These are phyloP conservation scores for Pyrenochaeta sp. DNA, from an alignment of 2,329 filamentous ascomycete species.

Conservation along the genomic window DNA sequence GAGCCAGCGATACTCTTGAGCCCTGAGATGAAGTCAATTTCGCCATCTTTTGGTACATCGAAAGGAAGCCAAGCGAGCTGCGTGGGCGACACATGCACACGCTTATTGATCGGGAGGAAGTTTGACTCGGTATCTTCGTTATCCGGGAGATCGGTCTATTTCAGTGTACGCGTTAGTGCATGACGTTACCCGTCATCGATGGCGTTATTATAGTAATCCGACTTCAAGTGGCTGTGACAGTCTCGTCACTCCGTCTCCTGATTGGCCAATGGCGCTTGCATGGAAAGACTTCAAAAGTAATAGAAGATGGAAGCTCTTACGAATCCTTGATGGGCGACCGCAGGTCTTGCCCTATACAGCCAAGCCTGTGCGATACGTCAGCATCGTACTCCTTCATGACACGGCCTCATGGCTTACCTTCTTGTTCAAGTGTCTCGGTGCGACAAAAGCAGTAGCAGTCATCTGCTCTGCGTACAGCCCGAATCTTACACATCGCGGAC, in stretches of 20 bases:
- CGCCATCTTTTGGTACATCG: conserved; percentile 42
- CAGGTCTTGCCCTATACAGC: conserved; percentile 48
- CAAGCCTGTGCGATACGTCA: conserved; percentile 24
- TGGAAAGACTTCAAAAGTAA: neutral
- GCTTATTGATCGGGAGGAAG: conserved; percentile 47
- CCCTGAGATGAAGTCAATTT: conserved; percentile 45
- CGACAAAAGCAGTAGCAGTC: conserved; percentile 47
- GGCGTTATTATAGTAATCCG: neutral
- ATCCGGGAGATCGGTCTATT: conserved; percentile 46
- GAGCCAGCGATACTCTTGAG: conserved; percentile 50
- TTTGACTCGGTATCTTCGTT: conserved; percentile 48
- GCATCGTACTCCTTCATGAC: neutral
- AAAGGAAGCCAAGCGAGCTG: conserved; percentile 50
- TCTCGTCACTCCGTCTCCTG: neutral
- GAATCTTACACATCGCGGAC: conserved; percentile 45
- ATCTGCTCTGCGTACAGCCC: conserved; percentile 50
- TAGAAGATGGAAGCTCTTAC: conserved; percentile 31
- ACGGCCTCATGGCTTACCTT: conserved; percentile 23
- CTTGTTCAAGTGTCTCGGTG: conserved; percentile 48
- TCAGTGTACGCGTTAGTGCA: conserved; percentile 31
- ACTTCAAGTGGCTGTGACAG: neutral
- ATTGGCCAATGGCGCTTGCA: neutral
- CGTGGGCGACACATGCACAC: conserved; percentile 48
- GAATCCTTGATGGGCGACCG: conserved; percentile 50
- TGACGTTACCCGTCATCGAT: neutral